Evolutionary conservation across 2,329 filamentous ascomycete species (phyloP), one percentile per base, ranked within the genome.

Genomic region (Botryosphaeria dothidea): DNA sequence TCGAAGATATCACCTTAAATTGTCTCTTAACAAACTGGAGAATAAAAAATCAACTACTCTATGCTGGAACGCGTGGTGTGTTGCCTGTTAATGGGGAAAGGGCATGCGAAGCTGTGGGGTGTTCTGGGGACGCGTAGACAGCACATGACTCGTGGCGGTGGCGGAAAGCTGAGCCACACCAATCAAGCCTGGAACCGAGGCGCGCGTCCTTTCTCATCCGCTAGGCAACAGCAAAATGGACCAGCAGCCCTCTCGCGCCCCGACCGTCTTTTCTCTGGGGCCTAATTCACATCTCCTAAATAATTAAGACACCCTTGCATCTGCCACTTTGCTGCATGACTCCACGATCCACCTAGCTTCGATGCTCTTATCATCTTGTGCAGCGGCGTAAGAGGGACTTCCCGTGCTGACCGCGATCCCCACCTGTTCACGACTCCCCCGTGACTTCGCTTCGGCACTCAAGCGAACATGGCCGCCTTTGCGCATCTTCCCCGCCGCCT

Each of bases 401-500:
- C 45, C 34, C 49, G 61, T 46, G 48, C 48, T 46, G 36, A 62
- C 60, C 60, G 34, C 43, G 31, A 38, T 49, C 43, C 21, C 34
- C 57, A 46, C 43, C 27, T 49, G 15, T 38, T 31, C 45, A 23
- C 15, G n/a, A 54, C 36, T n/a, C 17, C 25, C 21, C 54, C 54
- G 25, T 25, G 25, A 45, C 9, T 9, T 58, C 54, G 38, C 27
- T 38, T 34, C 21, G 23, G 6, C 17, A 8, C 41, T 41, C 27
- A 36, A 34, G 56, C 56, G 19, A 64, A 34, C 62, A 65, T 65
- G 62, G 43, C 64, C n/a, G 56, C 64, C n/a, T 49, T 62, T n/a
- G 54, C 64, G 4, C 52, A 52, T 66, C 71, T 76, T 15, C 73
- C 73, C 19, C 74, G 74, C 49, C 84, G 86, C 63, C 82, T 92